These are phyloP conservation scores for Xylaria sp. DNA, from an alignment of 2,329 filamentous ascomycete species.

Conservation along the genomic window DNA sequence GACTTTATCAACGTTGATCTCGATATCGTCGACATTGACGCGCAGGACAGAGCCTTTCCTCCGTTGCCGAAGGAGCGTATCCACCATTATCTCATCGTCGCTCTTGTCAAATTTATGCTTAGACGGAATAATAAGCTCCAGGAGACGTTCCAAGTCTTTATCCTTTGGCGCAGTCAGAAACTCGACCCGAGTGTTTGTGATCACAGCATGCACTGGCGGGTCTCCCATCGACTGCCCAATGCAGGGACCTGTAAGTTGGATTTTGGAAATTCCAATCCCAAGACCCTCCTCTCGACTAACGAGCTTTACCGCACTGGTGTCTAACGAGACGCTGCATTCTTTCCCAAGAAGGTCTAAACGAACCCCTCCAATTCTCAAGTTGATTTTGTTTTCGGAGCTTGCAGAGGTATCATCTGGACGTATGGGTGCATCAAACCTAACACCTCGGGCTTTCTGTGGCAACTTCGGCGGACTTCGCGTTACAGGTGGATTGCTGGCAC, in stretches of 20 bases:
- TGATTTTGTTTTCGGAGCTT: slow-evolving; percentile 71
- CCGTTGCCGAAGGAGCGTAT: slow-evolving; percentile 86
- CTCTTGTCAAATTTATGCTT: slow-evolving; percentile 86
- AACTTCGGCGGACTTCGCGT: slow-evolving; percentile 52
- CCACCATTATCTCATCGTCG: slow-evolving; percentile 93
- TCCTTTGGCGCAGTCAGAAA: slow-evolving; percentile 80
- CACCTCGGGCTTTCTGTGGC: slow-evolving; percentile 61
- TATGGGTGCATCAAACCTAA: slow-evolving; percentile 66
- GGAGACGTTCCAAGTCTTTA: slow-evolving; percentile 80
- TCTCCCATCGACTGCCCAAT: slow-evolving; percentile 62
- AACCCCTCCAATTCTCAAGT: slow-evolving; percentile 80
- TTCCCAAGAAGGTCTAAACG: slow-evolving; percentile 80
- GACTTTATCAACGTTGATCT: slow-evolving; percentile 70
- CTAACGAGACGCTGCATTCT: slow-evolving; percentile 77
- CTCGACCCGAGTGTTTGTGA: slow-evolving; percentile 75
- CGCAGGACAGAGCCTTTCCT: slow-evolving; percentile 86
- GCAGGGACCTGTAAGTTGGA: slow-evolving; percentile 79
- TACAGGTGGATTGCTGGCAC: slow-evolving; percentile 71
- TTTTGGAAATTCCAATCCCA: slow-evolving; percentile 77
- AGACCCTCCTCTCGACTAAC: slow-evolving; percentile 79
- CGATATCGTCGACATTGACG: slow-evolving; percentile 71
- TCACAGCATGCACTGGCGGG: slow-evolving; percentile 69
- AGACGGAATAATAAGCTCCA: slow-evolving; percentile 89
- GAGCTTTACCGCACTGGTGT: slow-evolving; percentile 84
- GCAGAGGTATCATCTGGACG: slow-evolving; percentile 60